Conservation (phyloP, 805 yeast species). For the Hanseniaspora valbyensis region DNA sequence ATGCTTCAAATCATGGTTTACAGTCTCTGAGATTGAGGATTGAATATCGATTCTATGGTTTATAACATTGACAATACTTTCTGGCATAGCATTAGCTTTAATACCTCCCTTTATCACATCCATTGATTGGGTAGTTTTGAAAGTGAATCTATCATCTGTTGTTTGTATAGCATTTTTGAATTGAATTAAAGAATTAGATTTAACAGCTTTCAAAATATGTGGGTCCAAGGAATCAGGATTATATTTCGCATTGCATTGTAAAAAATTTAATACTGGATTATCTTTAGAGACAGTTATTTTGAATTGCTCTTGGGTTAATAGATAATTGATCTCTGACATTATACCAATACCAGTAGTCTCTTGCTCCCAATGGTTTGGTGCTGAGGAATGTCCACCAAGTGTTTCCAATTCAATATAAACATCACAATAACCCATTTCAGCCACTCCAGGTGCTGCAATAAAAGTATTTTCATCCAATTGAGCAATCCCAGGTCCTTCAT, state of each 20-base stretch:
- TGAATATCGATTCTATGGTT: constrained; percentile 51
- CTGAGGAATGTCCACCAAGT: constrained; percentile 47
- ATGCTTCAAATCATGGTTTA: constrained; percentile 28
- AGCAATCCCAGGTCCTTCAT: constrained; percentile 46
- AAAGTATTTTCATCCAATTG: constrained; percentile 33
- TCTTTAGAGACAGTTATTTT: constrained; percentile 34
- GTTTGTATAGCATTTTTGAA: constrained; percentile 24
- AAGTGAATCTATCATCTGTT: constrained; percentile 21
- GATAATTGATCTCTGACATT: constrained; percentile 44
- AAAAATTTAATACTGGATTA: constrained; percentile 49
- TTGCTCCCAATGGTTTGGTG: constrained; percentile 40
- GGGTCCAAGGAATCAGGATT: constrained; percentile 22
- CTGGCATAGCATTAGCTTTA: constrained; percentile 53
- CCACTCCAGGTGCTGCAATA: constrained; percentile 41
- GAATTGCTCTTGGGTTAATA: constrained; percentile 46
- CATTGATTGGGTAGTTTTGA: constrained; percentile 46
- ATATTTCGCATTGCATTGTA: constrained; percentile 55
- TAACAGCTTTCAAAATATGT: constrained; percentile 21
- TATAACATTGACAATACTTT: constrained; percentile 34
- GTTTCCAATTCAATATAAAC: constrained; percentile 29
- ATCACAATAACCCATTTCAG: constrained; percentile 49
- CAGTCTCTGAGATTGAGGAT: constrained; percentile 36
- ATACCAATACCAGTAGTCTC: constrained; percentile 74
- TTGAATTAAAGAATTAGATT: constrained; percentile 21
- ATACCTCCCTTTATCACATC: constrained; percentile 49